Base-by-base conservation (phyloP, 2,329 filamentous ascomycete species). In the Ophiostoma ips region DNA sequence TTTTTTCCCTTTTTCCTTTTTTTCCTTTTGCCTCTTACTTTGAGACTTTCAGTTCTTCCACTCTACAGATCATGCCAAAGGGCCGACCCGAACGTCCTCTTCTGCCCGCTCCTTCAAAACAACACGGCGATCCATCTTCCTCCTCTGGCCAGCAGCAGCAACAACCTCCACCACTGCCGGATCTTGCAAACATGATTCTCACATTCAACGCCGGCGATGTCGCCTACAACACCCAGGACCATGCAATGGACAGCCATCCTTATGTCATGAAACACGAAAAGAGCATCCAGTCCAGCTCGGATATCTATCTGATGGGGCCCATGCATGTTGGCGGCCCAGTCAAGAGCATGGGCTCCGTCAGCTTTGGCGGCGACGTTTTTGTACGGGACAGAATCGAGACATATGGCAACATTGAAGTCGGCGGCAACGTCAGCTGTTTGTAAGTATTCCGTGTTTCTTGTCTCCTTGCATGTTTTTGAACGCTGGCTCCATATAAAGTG, bases 261-360 rank as follows among this genome's bases (percentile, higher is more conserved):
- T 15, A 21, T 24, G 24, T 43, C 24, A 8, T 15, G 12, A 43
- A 16, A 49, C 64, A 62, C 52, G 65, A 62, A 15, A 63, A 62
- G 50, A 66, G 63, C 54, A 67, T 73, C 57, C 65, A 64, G 55
- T 70, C 65, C 47, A 69, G 71, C 34, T 58, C 63, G 15, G 61
- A 66, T 34, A 55, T 72, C 49, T 57, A 62, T 21, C 61, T 73
- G 6, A 56, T 60, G 3, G 71, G 71, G 1, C 71, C 71, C 9
- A 60, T 73, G 53, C 69, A 75, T 52, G 65, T 76, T 18, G 62
- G 64, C 21, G 68, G 69, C 11, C 71, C 68, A 3, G 67, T 76
- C 57, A 66, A 66, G 54, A 69, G 66, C 6, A 69, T 67, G 48
- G 66, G 69, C 7, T 66, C 65, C 28, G 65, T 75, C 47, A 64